Conservation (phyloP, 768 basidiomycete species). For the Macrolepiota dolichaula region DNA sequence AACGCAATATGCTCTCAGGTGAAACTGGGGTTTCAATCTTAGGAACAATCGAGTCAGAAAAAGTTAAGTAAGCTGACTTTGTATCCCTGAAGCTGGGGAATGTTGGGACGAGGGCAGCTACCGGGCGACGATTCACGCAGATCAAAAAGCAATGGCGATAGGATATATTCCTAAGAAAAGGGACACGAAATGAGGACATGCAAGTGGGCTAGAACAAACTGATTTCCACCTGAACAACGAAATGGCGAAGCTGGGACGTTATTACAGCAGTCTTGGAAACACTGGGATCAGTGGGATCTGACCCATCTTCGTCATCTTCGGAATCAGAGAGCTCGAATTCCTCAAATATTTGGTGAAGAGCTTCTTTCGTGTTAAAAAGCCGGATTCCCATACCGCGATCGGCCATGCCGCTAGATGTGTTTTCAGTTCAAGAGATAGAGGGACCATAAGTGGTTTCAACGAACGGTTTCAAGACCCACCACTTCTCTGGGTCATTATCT, state of each 20-base stretch:
- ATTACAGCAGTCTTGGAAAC: conserved; percentile 49
- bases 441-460: conserved; percentile 16
- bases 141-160: conserved; percentile 74
- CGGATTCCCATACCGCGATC: conserved; percentile 95
- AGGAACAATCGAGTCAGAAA: not conserved
- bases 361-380: conserved; percentile 76
- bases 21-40: conserved; percentile 58
- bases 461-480: conserved; percentile 95
- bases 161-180: conserved; percentile 74
- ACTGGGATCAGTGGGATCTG: conserved; percentile 30
- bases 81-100: conserved; percentile 37
- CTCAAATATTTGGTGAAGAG: conserved; percentile 72
- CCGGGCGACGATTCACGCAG: conserved; percentile 43
- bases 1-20: conserved; percentile 86
- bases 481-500: conserved; percentile 40
- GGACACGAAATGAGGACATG: conserved; percentile 1
- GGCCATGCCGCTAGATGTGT: conserved; percentile 68
- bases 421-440: conserved; percentile 4
- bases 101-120: conserved; percentile 14
- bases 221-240: conserved; percentile 82
- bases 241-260: conserved; percentile 89
- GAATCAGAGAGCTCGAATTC: conserved; percentile 67
- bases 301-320: conserved; percentile 40
- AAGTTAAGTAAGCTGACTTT: conserved; percentile 45
- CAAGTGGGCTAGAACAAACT: not conserved